phyloP scores from a whole-genome alignment of 2,329 filamentous ascomycete genomes.

The Ophiocordyceps camponoti-rufipedis region DNA sequence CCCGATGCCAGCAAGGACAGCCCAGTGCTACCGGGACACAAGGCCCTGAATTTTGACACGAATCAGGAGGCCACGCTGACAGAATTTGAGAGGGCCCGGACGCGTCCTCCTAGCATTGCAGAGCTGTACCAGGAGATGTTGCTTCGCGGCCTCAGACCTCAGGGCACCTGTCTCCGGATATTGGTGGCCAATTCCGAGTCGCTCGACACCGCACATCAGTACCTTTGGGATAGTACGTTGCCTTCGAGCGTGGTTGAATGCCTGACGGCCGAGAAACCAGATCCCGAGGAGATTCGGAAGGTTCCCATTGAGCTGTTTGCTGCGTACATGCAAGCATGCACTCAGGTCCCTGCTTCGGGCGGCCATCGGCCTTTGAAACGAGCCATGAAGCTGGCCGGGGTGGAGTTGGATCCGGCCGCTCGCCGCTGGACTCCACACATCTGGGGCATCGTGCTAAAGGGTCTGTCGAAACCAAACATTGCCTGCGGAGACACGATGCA shows the following conservation, averaged over 20 bases:
- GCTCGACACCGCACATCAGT: slow-evolving; percentile 26
- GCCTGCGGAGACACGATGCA: slow-evolving; percentile 10
- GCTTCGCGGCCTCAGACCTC: slow-evolving; percentile 25
- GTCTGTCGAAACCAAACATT: slow-evolving; percentile 12
- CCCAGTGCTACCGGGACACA: slow-evolving; percentile 37
- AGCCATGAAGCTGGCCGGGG: slow-evolving; percentile 12
- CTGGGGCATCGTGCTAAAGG: slow-evolving; percentile 16
- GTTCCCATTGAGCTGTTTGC: slow-evolving; percentile 20
- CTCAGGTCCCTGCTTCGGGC: slow-evolving; percentile 6
- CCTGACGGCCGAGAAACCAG: slow-evolving; percentile 8
- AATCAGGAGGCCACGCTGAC: slow-evolving; percentile 30
- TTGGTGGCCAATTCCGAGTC: slow-evolving; percentile 34
- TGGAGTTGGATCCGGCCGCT: slow-evolving; percentile 7
- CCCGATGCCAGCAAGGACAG: slow-evolving; percentile 10
- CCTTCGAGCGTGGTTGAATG: slow-evolving; percentile 2
- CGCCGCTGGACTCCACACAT: slow-evolving; percentile 12
- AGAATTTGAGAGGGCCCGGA: slow-evolving; percentile 45
- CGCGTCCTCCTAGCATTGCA: slow-evolving; percentile 38
- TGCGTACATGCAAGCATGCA: slow-evolving; percentile 25
- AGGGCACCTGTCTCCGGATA: slow-evolving; percentile 30
- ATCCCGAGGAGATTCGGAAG: slow-evolving; percentile 6
- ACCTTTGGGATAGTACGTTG: slow-evolving; percentile 25
- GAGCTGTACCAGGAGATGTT: slow-evolving; percentile 43
- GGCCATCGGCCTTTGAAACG: slow-evolving; percentile 11
- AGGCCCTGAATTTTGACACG: slow-evolving; percentile 26